A percentile compares a stretch with the other conserved stretches of the same genome.
Evolutionary conservation across 345 rosid species (phyloP).

Genomic region (Populus tremula): DNA sequence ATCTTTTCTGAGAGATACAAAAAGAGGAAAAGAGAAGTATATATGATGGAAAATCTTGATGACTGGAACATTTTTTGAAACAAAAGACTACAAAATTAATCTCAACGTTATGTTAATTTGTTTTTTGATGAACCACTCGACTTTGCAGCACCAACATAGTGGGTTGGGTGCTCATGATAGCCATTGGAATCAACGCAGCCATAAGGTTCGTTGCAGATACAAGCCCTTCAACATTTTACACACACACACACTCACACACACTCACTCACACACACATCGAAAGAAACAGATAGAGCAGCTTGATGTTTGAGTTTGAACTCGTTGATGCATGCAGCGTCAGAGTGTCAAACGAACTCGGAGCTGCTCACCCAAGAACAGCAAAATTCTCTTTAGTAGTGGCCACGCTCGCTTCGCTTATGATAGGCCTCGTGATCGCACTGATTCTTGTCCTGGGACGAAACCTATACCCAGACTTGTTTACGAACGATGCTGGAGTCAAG

Average conservation of each 20-base stretch:
- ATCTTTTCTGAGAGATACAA: not conserved
- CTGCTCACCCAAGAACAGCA: slow-evolving; percentile 21
- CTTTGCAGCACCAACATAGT: slow-evolving; percentile 18
- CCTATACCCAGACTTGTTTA: slow-evolving; percentile 4
- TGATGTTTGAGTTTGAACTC: not conserved
- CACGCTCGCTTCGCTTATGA: slow-evolving; percentile 6
- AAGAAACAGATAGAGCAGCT: too few relatives aligned
- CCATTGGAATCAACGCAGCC: slow-evolving; percentile 26
- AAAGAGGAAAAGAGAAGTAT: not conserved
- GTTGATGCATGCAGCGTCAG: slow-evolving; percentile 5
- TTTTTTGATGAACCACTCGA: not conserved
- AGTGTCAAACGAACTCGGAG: slow-evolving; percentile 21
- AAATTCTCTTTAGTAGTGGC: slow-evolving; percentile 11
- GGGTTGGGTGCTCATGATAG: slow-evolving; percentile 17
- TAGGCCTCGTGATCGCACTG: slow-evolving; percentile 4
- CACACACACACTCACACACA: too few relatives aligned
- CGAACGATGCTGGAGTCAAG: slow-evolving; percentile 4
- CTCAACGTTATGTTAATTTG: too few relatives aligned
- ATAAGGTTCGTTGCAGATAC: slow-evolving; percentile 10
- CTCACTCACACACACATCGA: too few relatives aligned
- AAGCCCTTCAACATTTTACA: too few relatives aligned
- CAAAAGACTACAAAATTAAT: too few relatives aligned
- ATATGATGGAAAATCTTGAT: not conserved
- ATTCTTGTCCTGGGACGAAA: not conserved
- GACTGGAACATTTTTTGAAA: not conserved